These are phyloP conservation scores for Tranzscheliella williamsii DNA, from an alignment of 1,284 basidiomycete species.

Conservation along the genomic window DNA sequence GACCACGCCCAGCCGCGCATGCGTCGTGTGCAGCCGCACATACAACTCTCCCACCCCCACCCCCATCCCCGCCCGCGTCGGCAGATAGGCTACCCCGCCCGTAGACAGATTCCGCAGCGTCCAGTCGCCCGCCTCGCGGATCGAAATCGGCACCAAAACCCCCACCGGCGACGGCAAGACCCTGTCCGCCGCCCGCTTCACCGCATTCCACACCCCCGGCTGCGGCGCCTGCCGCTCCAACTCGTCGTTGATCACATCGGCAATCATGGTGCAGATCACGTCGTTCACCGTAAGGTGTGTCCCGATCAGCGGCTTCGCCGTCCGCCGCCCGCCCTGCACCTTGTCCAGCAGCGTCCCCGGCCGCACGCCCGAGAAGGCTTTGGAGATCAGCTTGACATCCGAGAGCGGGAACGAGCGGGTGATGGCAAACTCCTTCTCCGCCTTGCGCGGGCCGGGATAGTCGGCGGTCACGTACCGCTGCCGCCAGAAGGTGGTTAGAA, in stretches of 20 bases:
- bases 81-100: constrained; percentile 50
- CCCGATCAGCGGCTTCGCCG: constrained; percentile 24
- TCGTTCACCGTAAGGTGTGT: constrained; percentile 58
- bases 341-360: constrained; percentile 43
- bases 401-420: constrained; percentile 26
- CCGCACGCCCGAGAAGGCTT: constrained; percentile 51
- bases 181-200: constrained; percentile 23
- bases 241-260: constrained; percentile 49
- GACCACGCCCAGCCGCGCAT: constrained; percentile 40
- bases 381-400: constrained; percentile 56
- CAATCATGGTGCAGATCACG: constrained; percentile 52
- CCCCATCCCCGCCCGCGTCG: constrained; percentile 25
- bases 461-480: constrained; percentile 40
- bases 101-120: constrained; percentile 56
- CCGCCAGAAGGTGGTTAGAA: constrained; percentile 44
- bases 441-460: constrained; percentile 35
- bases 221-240: constrained; percentile 15
- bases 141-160: constrained; percentile 54
- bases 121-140: constrained; percentile 51
- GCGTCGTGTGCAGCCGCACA: constrained; percentile 43
- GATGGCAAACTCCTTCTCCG: constrained; percentile 42
- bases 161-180: constrained; percentile 42
- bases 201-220: constrained; percentile 13
- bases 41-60: constrained; percentile 32
- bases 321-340: constrained; percentile 20